Percentiles rank a stretch among this genome's conserved stretches.
These are phyloP conservation scores for Oehlia diaphana DNA, from an alignment of 192 early-diverging fungal genomes.

Conservation along the genomic window DNA sequence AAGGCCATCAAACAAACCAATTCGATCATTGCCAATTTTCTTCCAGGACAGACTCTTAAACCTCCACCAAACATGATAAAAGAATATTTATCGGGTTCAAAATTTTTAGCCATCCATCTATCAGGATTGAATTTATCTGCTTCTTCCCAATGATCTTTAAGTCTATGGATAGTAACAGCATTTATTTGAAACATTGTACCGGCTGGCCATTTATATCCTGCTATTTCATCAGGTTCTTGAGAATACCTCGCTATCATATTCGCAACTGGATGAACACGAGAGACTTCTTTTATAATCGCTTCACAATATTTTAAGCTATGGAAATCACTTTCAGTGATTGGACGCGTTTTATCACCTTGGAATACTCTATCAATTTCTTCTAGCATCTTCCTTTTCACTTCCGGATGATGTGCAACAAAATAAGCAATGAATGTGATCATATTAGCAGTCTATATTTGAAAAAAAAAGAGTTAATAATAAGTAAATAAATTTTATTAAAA, in stretches of 20 bases:
- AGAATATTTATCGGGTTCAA: background rate
- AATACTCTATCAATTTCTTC: slow-evolving; percentile 12
- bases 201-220: slow-evolving; percentile 8
- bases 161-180: background rate
- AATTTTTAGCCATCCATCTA: background rate
- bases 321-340: slow-evolving; percentile 5
- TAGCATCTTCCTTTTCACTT: background rate
- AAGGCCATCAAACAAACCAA: background rate
- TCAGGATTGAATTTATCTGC: background rate
- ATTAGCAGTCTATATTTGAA: slow-evolving; percentile 2
- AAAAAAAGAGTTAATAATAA: too few relatives aligned
- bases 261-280: background rate
- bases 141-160: background rate
- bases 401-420: slow-evolving; percentile 6
- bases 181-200: background rate
- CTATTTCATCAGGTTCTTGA: background rate
- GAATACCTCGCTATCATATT: background rate
- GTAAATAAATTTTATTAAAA: too few relatives aligned
- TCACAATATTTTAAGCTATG: slow-evolving; percentile 10
- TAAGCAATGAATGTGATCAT: slow-evolving; percentile 4
- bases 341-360: background rate
- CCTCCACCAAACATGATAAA: slow-evolving; percentile 19
- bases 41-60: slow-evolving; percentile 12
- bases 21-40: slow-evolving; percentile 15
- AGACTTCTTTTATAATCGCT: slow-evolving; percentile 14